Conservation (phyloP, 768 basidiomycete genomes). For the Rhodotorula taiwanensis region DNA sequence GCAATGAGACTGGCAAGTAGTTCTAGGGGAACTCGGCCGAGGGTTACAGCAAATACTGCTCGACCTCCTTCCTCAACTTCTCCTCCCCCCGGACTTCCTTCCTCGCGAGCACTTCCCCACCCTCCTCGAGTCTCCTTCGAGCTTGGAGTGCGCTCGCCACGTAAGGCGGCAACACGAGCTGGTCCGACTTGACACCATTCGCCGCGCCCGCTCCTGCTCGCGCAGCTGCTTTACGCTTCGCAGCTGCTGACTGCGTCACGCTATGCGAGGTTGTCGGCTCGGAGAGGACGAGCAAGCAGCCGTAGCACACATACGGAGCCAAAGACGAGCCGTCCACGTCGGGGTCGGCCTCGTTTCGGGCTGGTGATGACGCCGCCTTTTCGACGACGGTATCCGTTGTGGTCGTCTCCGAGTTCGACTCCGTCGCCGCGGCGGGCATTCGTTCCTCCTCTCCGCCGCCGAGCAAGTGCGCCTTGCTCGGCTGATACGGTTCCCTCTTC, state of each 20-base stretch:
- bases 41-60: constrained; percentile 15
- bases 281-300: constrained; percentile 24
- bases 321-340: neutral
- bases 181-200: neutral
- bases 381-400: too few species aligned
- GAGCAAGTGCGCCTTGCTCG: neutral
- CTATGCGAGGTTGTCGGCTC: neutral
- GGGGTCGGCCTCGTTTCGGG: neutral
- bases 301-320: constrained; percentile 27
- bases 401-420: too few species aligned
- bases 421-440: too few species aligned
- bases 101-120: neutral
- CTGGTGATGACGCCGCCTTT: too few species aligned
- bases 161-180: constrained; percentile 13
- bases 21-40: too few species aligned
- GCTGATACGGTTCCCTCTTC: neutral
- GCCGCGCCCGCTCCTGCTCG: neutral
- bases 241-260: neutral
- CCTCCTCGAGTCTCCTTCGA: neutral
- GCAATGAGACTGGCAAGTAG: too few species aligned
- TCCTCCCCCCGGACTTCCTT: neutral
- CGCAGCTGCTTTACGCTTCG: neutral
- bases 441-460: neutral
- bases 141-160: constrained; percentile 1
- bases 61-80: constrained; percentile 8